Percentiles rank a stretch among this genome's conserved stretches.
Evolutionary conservation across 225 moss, liverwort and hornwort species (phyloP).

Genomic region (Polytrichum commune): DNA sequence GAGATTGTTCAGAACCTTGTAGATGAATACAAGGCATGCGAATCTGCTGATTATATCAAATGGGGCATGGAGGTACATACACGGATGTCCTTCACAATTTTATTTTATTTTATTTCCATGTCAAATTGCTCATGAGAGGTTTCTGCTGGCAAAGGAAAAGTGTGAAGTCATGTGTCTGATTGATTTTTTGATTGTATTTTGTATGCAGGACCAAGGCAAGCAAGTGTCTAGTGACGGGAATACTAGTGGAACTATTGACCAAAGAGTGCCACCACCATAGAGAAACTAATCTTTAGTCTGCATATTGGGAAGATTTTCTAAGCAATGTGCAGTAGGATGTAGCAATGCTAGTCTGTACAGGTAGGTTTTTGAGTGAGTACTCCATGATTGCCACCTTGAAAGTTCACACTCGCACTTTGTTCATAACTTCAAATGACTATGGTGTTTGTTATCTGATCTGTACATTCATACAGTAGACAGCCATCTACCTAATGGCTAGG

Average conservation of each 20-base stretch:
- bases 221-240: conserved; percentile 83
- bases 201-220: conserved; percentile 87
- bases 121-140: not conserved
- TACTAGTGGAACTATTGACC: conserved; percentile 76
- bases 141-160: not conserved
- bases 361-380: too few species aligned
- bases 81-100: not conserved
- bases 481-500: too few species aligned
- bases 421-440: too few species aligned
- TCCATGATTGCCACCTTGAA: too few species aligned
- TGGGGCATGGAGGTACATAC: conserved; percentile 98
- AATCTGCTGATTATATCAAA: conserved; percentile 99
- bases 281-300: not conserved
- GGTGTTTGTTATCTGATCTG: too few species aligned
- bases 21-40: conserved; percentile 98
- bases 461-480: too few species aligned
- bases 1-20: conserved; percentile 98
- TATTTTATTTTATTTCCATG: not conserved
- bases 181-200: not conserved
- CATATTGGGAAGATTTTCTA: too few species aligned
- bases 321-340: too few species aligned
- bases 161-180: not conserved
- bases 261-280: conserved; percentile 60
- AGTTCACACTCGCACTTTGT: too few species aligned
- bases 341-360: too few species aligned